Evolutionary conservation across 1,284 basidiomycete genomes (phyloP), one percentile per base, ranked within the genome.

Genomic region (Ganoderma resinaceum): DNA sequence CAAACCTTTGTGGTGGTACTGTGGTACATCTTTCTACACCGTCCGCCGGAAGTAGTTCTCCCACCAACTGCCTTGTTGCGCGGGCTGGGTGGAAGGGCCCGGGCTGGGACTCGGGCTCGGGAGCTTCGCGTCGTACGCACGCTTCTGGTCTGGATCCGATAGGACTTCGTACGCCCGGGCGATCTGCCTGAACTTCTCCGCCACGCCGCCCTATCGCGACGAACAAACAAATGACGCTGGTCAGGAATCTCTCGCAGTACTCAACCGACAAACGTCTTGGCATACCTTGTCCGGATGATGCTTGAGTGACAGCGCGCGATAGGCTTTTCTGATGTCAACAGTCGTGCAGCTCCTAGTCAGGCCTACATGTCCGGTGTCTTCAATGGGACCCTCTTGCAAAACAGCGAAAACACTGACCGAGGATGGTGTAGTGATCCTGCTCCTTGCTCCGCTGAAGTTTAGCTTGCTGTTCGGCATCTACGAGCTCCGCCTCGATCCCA

Each of bases 201-300:
- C 70, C 0, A 71, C 43, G 5, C 72, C 70, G 11, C 72, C 70
- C 72, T 55, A 9, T 26, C 14, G 26, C 37, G 31, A n/a, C 14
- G 61, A 37, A 35, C 31, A 23, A 29, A 42, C n/a, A 33, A 35
- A 7, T 35, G 23, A 12, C 8, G 16, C 38, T 31, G 37, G 4
- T n/a, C 9, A 31, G 35, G 26, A 40, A 49, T 62, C 38, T 23
- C 11, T 23, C n/a, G 23, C 20, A 6, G 8, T 26, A 5, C 18
- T n/a, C 20, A 31, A 16, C 26, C 42, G 16, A 40, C n/a, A n/a
- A 38, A 60, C 20, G 5, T 7, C 2, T 31, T 14, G 14, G 20
- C 66, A 29, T 38, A 70, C 72, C 66, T 71, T 73, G 37, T 73
- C 70, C 8, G 72, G 70, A 65, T 73, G 70, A 33, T 73, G 66